Conservation (phyloP, 495 filamentous ascomycete species). For the Trichoderma reesei region DNA sequence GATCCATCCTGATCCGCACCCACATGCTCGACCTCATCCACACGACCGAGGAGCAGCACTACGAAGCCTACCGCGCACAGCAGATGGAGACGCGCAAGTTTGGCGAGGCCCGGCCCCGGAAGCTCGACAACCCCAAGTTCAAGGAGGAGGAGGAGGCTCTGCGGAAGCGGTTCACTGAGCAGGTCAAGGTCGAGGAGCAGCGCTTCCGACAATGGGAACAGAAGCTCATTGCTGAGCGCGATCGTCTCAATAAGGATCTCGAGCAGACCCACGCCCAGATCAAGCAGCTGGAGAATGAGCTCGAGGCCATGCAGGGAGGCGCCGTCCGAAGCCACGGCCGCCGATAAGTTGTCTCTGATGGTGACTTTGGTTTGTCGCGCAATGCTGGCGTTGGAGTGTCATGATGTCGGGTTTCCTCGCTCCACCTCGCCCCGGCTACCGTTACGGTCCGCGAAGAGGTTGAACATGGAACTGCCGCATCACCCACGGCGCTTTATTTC, state of each 20-base stretch:
- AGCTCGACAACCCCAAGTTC: slow-evolving; percentile 99
- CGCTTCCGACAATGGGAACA: slow-evolving; percentile 99
- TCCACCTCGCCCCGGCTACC: background rate
- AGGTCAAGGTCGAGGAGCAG: slow-evolving; percentile 99
- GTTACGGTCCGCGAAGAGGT: background rate
- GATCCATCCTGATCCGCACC: slow-evolving; percentile 97
- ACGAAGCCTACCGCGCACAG: slow-evolving; percentile 96
- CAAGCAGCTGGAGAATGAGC: slow-evolving; percentile 87
- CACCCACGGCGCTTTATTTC: background rate
- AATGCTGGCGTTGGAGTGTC: slow-evolving; percentile 71
- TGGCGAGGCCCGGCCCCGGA: slow-evolving; percentile 90
- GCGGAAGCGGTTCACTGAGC: slow-evolving; percentile 97
- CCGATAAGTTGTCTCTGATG: slow-evolving; percentile 48
- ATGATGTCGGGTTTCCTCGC: background rate
- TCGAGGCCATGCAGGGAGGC: slow-evolving; percentile 88
- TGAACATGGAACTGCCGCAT: background rate
- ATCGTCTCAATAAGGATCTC: slow-evolving; percentile 97
- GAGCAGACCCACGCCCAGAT: slow-evolving; percentile 96
- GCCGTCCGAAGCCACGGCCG: slow-evolving; percentile 89
- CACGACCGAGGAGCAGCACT: slow-evolving; percentile 97
- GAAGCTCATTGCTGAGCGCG: slow-evolving; percentile 95
- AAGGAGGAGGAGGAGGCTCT: slow-evolving; percentile 98
- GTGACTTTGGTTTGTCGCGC: slow-evolving; percentile 18
- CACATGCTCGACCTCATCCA: slow-evolving; percentile 99
- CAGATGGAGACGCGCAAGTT: slow-evolving; percentile 99